A percentile compares a stretch with the other conserved stretches of the same genome.
These are phyloP conservation scores for Arthrobotrys sphaeroides DNA, from an alignment of 2,329 filamentous ascomycete genomes.

Conservation along the genomic window DNA sequence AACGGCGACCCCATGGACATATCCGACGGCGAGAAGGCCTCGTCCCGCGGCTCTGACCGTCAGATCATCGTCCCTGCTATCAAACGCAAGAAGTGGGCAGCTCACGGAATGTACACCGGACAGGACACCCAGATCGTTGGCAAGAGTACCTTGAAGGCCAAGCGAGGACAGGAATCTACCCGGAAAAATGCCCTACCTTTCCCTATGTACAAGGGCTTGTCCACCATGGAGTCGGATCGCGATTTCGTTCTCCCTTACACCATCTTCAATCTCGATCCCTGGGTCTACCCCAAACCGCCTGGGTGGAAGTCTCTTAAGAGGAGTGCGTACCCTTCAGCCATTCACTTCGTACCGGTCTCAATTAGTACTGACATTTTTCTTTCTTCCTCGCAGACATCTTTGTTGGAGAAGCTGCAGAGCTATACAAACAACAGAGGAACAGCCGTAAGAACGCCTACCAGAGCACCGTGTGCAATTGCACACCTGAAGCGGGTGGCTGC, in stretches of 20 bases:
- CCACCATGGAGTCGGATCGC: constrained; percentile 74
- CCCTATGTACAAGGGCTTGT: constrained; percentile 80
- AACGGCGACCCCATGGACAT: constrained; percentile 52
- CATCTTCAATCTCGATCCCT: constrained; percentile 84
- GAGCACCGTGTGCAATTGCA: constrained; percentile 72
- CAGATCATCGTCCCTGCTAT: constrained; percentile 50
- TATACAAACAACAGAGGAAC: constrained; percentile 85
- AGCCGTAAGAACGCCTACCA: constrained; percentile 68
- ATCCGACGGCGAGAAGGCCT: constrained; percentile 38
- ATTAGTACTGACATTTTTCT: constrained; percentile 42
- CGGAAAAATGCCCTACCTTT: constrained; percentile 68
- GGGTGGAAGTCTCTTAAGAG: constrained; percentile 92
- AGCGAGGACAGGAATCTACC: constrained; percentile 64
- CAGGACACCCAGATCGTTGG: constrained; percentile 67
- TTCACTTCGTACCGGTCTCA: not conserved
- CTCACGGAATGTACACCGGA: constrained; percentile 85
- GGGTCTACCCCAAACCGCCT: constrained; percentile 87
- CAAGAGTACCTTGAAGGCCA: constrained; percentile 62
- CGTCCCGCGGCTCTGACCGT: constrained; percentile 38
- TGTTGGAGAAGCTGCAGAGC: constrained; percentile 79
- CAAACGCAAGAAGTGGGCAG: constrained; percentile 76
- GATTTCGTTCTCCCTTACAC: constrained; percentile 92
- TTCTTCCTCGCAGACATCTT: constrained; percentile 92
- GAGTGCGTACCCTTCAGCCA: constrained; percentile 72
- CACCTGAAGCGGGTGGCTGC: constrained; percentile 76